Evolutionary conservation across 2,329 filamentous ascomycete genomes (phyloP).

Genomic region (Claviceps lovelessii): DNA sequence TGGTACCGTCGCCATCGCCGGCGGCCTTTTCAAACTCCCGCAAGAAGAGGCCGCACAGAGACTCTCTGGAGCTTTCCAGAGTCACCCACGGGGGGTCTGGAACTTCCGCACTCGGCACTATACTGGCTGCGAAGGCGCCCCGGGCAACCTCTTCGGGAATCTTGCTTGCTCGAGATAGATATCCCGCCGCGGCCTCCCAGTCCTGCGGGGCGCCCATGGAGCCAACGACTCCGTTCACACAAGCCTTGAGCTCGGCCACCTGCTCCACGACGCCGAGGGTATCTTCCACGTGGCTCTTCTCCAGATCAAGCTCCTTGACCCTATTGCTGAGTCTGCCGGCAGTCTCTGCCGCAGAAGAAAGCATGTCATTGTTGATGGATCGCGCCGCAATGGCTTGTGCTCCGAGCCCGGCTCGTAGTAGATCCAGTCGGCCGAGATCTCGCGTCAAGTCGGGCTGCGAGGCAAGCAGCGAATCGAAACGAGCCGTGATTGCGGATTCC

Average conservation of each 20-base stretch:
- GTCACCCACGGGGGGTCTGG: conserved; percentile 83
- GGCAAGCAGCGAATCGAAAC: conserved; percentile 61
- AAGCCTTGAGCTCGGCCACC: conserved; percentile 91
- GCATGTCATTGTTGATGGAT: conserved; percentile 77
- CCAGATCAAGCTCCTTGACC: conserved; percentile 75
- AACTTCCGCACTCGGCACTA: conserved; percentile 90
- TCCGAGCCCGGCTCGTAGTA: conserved; percentile 76
- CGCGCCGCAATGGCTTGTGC: conserved; percentile 74
- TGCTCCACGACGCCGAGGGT: conserved; percentile 89
- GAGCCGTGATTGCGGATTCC: conserved; percentile 59
- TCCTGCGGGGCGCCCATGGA: conserved; percentile 97
- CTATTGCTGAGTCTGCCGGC: conserved; percentile 74
- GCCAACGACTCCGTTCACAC: conserved; percentile 82
- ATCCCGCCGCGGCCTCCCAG: conserved; percentile 91
- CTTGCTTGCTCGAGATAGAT: conserved; percentile 68
- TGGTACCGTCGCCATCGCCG: conserved; percentile 69
- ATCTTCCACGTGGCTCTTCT: conserved; percentile 81
- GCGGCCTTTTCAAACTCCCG: conserved; percentile 91
- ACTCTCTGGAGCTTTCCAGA: conserved; percentile 74
- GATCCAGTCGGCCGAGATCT: conserved; percentile 74
- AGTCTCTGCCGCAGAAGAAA: conserved; percentile 71
- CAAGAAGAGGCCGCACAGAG: conserved; percentile 77
- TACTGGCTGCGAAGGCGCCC: conserved; percentile 76
- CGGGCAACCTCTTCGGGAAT: conserved; percentile 69
- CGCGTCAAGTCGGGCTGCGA: conserved; percentile 78